These are phyloP conservation scores for Stachybotrys chartarum DNA, from an alignment of 2,329 filamentous ascomycete species.

Conservation along the genomic window DNA sequence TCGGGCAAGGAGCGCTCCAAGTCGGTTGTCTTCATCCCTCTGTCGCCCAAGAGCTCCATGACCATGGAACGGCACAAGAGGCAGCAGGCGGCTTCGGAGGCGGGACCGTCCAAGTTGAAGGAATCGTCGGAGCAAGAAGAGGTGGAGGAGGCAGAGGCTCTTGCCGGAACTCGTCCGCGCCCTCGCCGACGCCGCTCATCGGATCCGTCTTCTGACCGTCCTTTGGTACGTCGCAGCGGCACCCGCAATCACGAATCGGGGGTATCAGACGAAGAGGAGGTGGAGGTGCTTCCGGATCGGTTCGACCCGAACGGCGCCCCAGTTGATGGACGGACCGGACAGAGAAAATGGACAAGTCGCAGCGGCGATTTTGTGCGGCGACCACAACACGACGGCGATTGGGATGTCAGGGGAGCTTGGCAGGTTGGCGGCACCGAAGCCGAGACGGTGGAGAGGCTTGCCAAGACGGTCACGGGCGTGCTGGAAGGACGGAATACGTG, in stretches of 20 bases:
- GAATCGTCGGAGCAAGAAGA: conserved; percentile 6
- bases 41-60: conserved; percentile 41
- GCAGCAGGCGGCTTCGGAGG: conserved; percentile 20
- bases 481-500: conserved; percentile 22
- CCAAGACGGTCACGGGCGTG: conserved; percentile 16
- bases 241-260: conserved; percentile 8
- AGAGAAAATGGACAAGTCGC: conserved; percentile 24
- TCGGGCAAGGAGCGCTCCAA: conserved; percentile 17
- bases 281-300: conserved; percentile 39
- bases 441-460: conserved; percentile 29
- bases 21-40: conserved; percentile 38
- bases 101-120: conserved; percentile 6
- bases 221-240: conserved; percentile 13
- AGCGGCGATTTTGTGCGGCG: conserved; percentile 35
- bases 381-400: conserved; percentile 21
- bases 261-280: conserved; percentile 22
- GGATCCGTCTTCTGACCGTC: conserved; percentile 25
- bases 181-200: conserved; percentile 20
- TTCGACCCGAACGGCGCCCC: conserved; percentile 38
- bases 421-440: conserved; percentile 35
- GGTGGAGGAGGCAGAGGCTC: conserved; percentile 10
- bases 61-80: conserved; percentile 35
- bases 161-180: conserved; percentile 8
- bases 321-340: conserved; percentile 18
- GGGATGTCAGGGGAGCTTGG: conserved; percentile 35